These are phyloP conservation scores for Rutidosis leptorrhynchoides DNA, from an alignment of 129 eudicot species.

Conservation along the genomic window DNA sequence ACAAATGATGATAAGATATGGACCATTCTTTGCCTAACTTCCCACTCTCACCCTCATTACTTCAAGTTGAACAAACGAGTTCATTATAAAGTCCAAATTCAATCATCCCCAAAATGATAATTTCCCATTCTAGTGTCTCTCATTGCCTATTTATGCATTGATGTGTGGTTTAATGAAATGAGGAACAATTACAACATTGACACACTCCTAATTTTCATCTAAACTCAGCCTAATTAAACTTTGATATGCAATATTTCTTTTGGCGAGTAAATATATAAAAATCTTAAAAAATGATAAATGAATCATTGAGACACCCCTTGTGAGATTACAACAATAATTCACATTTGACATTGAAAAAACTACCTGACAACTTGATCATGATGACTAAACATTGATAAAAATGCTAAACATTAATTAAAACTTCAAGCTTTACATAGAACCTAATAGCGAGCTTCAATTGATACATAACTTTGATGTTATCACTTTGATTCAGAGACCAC, in stretches of 20 bases:
- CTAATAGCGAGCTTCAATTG: too few species aligned
- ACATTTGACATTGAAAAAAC: too few species aligned
- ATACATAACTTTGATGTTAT: too few species aligned
- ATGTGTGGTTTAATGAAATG: constrained; percentile 28
- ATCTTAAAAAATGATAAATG: too few species aligned
- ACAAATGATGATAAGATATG: constrained; percentile 37
- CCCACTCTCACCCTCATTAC: constrained; percentile 32
- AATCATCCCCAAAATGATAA: constrained; percentile 34
- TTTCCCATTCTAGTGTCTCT: constrained; percentile 25
- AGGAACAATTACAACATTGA: constrained; percentile 31
- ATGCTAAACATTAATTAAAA: too few species aligned
- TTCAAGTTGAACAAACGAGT: constrained; percentile 24
- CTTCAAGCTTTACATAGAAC: too few species aligned
- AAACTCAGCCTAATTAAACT: not conserved
- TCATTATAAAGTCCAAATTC: constrained; percentile 41
- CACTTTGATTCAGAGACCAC: too few species aligned
- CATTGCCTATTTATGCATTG: constrained; percentile 32
- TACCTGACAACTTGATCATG: too few species aligned
- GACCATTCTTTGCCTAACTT: constrained; percentile 52
- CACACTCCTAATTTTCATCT: constrained; percentile 31
- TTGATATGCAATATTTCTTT: constrained; percentile 13
- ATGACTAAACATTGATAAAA: too few species aligned
- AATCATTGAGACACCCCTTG: too few species aligned
- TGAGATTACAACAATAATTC: too few species aligned
- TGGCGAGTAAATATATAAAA: too few species aligned